Conservation (phyloP, 306 rosid genomes). For the Cucurbita argyrosperma region DNA sequence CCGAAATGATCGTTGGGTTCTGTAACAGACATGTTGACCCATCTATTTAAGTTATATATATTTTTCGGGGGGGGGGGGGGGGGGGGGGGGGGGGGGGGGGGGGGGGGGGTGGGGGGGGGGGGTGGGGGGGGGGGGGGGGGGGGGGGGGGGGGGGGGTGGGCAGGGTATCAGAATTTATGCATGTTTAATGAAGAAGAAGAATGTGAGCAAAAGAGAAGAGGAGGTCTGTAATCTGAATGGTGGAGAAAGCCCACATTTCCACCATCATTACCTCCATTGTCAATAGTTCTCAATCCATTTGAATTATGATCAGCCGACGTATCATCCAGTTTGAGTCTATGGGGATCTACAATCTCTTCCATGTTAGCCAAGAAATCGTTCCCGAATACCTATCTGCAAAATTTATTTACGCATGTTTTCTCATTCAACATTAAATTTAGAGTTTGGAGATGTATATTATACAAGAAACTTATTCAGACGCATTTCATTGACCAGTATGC, state of each 20-base stretch:
- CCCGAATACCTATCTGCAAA: not conserved
- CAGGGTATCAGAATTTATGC: not conserved
- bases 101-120: no score
- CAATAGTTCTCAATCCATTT: not conserved
- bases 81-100: no score
- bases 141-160: no score
- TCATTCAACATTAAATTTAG: not conserved
- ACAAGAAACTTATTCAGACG: not conserved
- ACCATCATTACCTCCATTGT: not conserved
- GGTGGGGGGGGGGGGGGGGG: no score
- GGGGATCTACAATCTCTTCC: not conserved
- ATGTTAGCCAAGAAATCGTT: no score
- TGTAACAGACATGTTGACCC: not conserved
- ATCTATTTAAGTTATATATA: not conserved
- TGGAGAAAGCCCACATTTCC: constrained; percentile 15
- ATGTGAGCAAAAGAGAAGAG: constrained; percentile 1
- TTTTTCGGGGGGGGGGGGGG: no score
- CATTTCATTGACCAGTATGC: not conserved
- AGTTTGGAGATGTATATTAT: not conserved
- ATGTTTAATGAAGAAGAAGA: not conserved
- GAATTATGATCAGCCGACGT: not conserved
- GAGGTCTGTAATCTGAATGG: constrained; percentile 11
- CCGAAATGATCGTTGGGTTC: not conserved
- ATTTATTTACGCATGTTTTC: not conserved
- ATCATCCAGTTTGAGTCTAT: not conserved